A percentile compares a stretch with the other conserved stretches of the same genome.
Evolutionary conservation across 805 yeast genomes (phyloP).

Genomic region (Hanseniaspora lachancei): DNA sequence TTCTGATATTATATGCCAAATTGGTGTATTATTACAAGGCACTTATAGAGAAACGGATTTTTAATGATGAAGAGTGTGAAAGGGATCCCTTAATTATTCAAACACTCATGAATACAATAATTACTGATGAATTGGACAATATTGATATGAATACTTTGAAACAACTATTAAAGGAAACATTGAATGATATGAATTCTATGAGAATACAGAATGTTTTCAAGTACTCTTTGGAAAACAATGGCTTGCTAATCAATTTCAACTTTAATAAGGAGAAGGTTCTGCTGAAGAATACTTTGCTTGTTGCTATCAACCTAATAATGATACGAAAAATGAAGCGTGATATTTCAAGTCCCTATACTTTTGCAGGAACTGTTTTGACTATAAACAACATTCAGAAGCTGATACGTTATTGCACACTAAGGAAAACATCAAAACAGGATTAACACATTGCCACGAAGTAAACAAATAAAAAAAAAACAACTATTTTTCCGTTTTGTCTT

Average conservation of each 20-base stretch:
- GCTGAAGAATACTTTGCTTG: neutral
- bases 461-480: no score
- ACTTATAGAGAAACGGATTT: constrained; percentile 28
- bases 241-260: constrained; percentile 1
- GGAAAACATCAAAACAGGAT: neutral
- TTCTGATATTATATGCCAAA: constrained; percentile 50
- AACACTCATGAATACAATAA: neutral
- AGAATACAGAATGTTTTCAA: neutral
- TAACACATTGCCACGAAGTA: neutral
- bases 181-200: neutral
- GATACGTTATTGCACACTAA: neutral
- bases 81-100: constrained; percentile 21
- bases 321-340: neutral
- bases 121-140: neutral
- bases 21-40: constrained; percentile 36
- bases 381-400: neutral
- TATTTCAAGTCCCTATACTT: neutral
- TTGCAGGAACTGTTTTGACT: neutral
- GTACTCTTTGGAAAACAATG: constrained; percentile 4
- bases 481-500: neutral
- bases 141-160: neutral
- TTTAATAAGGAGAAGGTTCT: neutral
- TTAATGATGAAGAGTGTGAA: constrained; percentile 18
- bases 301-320: neutral
- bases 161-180: neutral